Evolutionary conservation across 306 rosid genomes (phyloP).

Genomic region (Cucurbita argyrosperma): DNA sequence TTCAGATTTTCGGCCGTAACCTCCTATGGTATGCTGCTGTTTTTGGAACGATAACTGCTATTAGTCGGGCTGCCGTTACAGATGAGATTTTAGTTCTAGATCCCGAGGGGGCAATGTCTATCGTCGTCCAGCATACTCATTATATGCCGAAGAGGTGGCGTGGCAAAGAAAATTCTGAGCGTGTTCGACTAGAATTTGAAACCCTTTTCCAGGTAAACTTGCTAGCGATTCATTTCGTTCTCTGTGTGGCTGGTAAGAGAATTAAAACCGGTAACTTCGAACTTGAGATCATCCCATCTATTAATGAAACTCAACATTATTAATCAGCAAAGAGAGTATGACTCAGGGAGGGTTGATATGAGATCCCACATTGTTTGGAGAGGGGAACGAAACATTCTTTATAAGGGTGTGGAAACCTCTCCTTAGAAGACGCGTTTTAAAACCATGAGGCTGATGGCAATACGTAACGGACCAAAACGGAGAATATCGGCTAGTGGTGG

Average conservation of each 20-base stretch:
- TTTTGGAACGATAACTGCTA: constrained; percentile 79
- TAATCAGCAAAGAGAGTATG: background rate
- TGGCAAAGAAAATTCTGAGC: constrained; percentile 63
- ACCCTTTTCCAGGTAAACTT: constrained; percentile 71
- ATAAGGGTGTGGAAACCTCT: too few species aligned
- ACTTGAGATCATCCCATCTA: background rate
- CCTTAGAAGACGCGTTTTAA: too few species aligned
- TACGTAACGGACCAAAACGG: too few species aligned
- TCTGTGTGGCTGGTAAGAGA: background rate
- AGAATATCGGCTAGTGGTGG: too few species aligned
- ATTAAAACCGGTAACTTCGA: background rate
- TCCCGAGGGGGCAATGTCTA: constrained; percentile 66
- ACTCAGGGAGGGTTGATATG: background rate
- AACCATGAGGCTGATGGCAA: too few species aligned
- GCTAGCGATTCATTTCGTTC: background rate
- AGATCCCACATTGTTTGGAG: too few species aligned
- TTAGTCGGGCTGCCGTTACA: constrained; percentile 54
- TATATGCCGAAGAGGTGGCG: constrained; percentile 98
- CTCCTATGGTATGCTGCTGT: constrained; percentile 95
- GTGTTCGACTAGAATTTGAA: constrained; percentile 52
- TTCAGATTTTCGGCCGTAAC: constrained; percentile 83
- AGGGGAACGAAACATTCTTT: too few species aligned
- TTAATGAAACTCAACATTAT: background rate
- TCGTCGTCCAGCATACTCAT: constrained; percentile 85
- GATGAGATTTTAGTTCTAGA: constrained; percentile 69